Evolutionary conservation across 768 basidiomycete species (phyloP), one percentile per base, ranked within the genome.

Genomic region (Serendipita vermifera): DNA sequence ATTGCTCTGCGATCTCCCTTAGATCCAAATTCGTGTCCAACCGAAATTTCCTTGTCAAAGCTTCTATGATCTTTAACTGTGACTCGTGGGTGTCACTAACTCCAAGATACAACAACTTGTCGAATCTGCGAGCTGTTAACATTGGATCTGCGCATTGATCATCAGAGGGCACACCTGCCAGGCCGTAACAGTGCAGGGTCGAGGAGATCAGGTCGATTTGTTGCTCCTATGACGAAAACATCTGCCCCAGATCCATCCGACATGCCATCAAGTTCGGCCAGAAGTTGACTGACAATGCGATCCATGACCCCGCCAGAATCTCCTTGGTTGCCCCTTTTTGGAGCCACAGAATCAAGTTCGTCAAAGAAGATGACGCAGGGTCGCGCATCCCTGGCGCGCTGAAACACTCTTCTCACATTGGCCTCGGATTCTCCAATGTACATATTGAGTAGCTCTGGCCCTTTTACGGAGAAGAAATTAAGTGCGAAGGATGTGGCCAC

Each of bases 231-330:
- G 13, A 97, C 92, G 67, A 93, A 96, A 0, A 96, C 85, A 62
- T 87, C 82, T 15, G 77, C 72, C 0, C 77, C 77, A 27, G 73
- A 70, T 2, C 82, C 81, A 24, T 71, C 69, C 6, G 82, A 75
- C 80, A 94, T 88, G 2, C 92, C 92, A 71, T 97, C 93, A 38
- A 97, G 74, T 69, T 97, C 93, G 5, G 93, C 90, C 33, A 97
- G 71, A 31, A 96, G 73, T 70, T 96, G 93, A 63, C 88, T 92
- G 57, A 97, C 93, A 64, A 97, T 96, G 15, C 93, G 79, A 68
- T 97, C 93, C 92, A 97, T 97, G 14, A 97, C 93, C 9, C 93
- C 93, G 22, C 92, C 93, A 32, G 91, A 93, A 66, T 97, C 93
- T 0, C 93, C 93, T 63, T 92, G 89, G 62, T 89, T 88, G 15